Evolutionary conservation across 2,329 filamentous ascomycete species (phyloP), one percentile per base, ranked within the genome.

Genomic region (Pestalotiopsis sp.): DNA sequence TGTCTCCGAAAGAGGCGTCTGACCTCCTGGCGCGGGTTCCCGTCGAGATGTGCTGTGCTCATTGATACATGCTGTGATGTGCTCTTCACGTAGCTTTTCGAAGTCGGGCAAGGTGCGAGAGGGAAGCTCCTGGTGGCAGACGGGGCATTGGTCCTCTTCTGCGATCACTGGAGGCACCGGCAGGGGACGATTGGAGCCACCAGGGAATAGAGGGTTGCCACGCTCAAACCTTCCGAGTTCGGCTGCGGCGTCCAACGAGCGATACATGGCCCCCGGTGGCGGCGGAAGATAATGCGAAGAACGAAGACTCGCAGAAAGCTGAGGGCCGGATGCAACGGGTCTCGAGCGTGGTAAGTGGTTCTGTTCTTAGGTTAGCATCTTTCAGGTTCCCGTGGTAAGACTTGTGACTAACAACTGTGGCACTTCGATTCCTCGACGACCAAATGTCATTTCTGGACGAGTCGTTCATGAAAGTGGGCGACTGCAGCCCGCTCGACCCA

Each of bases 141-240:
- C 87, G 0, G 92, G 92, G 70, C 93, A 95, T 74, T 93, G 91
- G 76, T 95, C 92, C 75, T 94, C 92, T 76, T 95, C 93, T 5
- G 85, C 83, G 74, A 87, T 84, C 67, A 86, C 87, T 1, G 82
- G 84, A 12, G 83, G 83, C 3, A 81, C 82, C 31, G 77, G 78
- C 1, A 77, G 69, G 7, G 76, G 76, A 23, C 76, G 69, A 58
- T 78, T 73, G 59, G 77, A 73, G 31, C 36, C 27, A 4, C 59
- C 36, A 27, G 17, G n/a, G 58, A 72, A 71, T 81, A 82, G 49
- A 80, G 75, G 76, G 13, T 17, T 52, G 14, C 45, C 45, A n/a
- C 45, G 14, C 31, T 36, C 31, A 9, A 36, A 36, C 31, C 31
- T 36, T 36, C 31, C 31, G 7, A 36, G 31, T 9, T 36, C 31